These are phyloP conservation scores for Dentipellis fragilis DNA, from an alignment of 768 basidiomycete genomes.

Conservation along the genomic window DNA sequence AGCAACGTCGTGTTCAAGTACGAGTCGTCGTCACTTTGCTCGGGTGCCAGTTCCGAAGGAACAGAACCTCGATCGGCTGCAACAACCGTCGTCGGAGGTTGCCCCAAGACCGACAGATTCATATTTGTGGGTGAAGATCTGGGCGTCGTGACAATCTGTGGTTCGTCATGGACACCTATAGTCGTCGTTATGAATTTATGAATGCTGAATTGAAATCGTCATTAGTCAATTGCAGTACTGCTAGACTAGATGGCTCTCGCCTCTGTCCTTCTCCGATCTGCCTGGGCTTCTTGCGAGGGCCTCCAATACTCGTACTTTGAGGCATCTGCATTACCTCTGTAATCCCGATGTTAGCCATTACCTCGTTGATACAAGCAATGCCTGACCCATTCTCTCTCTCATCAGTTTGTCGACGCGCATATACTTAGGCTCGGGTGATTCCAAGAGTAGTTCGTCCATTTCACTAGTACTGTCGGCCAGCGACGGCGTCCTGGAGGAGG, in stretches of 20 bases:
- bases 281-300: neutral
- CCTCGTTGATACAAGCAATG: neutral
- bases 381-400: neutral
- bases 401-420: neutral
- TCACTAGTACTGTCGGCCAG: neutral
- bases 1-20: neutral
- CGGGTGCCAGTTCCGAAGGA: neutral
- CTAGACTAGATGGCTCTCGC: neutral
- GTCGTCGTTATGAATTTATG: neutral
- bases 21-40: conserved; percentile 1
- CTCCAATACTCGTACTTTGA: neutral
- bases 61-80: neutral
- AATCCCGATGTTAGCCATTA: no score
- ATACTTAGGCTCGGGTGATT: neutral
- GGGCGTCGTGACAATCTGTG: neutral
- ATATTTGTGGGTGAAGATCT: neutral
- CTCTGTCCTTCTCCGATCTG: neutral
- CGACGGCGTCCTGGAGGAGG: neutral
- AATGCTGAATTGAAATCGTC: neutral
- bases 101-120: neutral
- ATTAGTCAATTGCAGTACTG: neutral
- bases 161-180: neutral
- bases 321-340: neutral
- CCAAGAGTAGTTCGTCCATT: neutral
- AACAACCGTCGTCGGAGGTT: neutral